A percentile compares a stretch with the other conserved stretches of the same genome.
Evolutionary conservation across 352 stramenopile species (phyloP).

Genomic region (Phytophthora aleatoria): DNA sequence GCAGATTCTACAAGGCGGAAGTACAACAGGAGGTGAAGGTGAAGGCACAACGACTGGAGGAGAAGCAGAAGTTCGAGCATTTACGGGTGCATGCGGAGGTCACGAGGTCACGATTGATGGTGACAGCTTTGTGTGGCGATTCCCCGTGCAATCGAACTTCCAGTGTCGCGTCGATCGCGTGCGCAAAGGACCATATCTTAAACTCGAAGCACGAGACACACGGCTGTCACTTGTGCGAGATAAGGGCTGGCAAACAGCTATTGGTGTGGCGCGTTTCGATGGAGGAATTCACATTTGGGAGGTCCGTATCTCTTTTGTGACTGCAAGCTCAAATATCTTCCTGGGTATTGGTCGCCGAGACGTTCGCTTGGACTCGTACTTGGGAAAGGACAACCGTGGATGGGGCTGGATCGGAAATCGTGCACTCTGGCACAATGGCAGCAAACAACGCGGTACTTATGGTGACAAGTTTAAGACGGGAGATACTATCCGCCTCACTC

Average conservation of each 20-base stretch:
- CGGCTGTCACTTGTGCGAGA: slow-evolving; percentile 81
- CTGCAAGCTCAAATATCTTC: slow-evolving; percentile 91
- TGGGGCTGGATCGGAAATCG: slow-evolving; percentile 93
- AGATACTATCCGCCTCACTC: slow-evolving; percentile 80
- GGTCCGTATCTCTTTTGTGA: slow-evolving; percentile 86
- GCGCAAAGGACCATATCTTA: slow-evolving; percentile 86
- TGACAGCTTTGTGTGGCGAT: slow-evolving; percentile 88
- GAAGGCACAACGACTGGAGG: slow-evolving; percentile 63
- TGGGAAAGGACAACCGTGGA: slow-evolving; percentile 91
- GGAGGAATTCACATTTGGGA: slow-evolving; percentile 89
- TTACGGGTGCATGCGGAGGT: slow-evolving; percentile 78
- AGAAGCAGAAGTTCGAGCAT: slow-evolving; percentile 85
- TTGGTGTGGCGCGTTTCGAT: slow-evolving; percentile 88
- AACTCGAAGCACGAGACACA: slow-evolving; percentile 89
- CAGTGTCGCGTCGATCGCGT: slow-evolving; percentile 87
- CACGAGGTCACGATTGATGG: slow-evolving; percentile 89
- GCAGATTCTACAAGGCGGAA: slow-evolving; percentile 83
- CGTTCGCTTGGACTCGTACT: slow-evolving; percentile 87
- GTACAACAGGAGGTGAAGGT: slow-evolving; percentile 23
- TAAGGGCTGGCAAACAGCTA: slow-evolving; percentile 90
- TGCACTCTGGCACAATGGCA: slow-evolving; percentile 90
- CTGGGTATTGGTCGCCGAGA: slow-evolving; percentile 85
- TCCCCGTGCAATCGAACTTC: slow-evolving; percentile 89
- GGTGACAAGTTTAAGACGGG: slow-evolving; percentile 92
- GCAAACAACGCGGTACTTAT: slow-evolving; percentile 90